These are phyloP conservation scores for Parafenestella ontariensis DNA, from an alignment of 2,329 filamentous ascomycete genomes.

Conservation along the genomic window DNA sequence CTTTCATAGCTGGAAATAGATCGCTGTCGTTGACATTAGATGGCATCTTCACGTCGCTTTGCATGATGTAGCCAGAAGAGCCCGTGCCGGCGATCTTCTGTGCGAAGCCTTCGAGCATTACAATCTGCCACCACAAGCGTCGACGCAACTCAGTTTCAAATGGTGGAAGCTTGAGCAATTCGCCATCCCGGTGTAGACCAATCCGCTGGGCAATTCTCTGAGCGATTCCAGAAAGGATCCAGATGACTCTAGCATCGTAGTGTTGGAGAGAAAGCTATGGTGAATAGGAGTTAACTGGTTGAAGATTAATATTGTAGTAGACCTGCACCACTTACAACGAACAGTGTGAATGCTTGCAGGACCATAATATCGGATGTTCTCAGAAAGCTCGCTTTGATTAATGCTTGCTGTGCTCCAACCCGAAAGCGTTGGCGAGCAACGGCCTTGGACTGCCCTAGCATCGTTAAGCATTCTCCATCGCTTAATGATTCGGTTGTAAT, in stretches of 20 bases:
- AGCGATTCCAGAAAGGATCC: conserved; percentile 69
- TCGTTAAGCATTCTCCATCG: conserved; percentile 61
- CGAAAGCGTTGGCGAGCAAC: conserved; percentile 63
- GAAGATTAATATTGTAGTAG: neutral
- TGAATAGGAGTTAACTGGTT: neutral
- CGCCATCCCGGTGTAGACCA: conserved; percentile 67
- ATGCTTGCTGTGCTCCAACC: conserved; percentile 67
- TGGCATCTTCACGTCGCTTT: conserved; percentile 58
- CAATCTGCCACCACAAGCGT: conserved; percentile 66
- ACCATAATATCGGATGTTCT: conserved; percentile 69
- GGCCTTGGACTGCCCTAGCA: conserved; percentile 62
- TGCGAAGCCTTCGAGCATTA: conserved; percentile 65
- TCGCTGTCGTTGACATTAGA: conserved; percentile 63
- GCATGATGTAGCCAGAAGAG: conserved; percentile 49
- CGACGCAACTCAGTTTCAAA: conserved; percentile 66
- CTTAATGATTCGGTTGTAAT: conserved; percentile 57
- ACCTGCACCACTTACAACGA: conserved; percentile 60
- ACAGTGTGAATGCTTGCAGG: conserved; percentile 72
- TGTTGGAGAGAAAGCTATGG: conserved; percentile 53
- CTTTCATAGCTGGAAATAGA: conserved; percentile 53
- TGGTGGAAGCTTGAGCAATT: conserved; percentile 58
- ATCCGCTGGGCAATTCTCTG: conserved; percentile 67
- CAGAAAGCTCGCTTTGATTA: conserved; percentile 72
- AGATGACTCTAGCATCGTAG: conserved; percentile 62
- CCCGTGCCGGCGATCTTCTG: conserved; percentile 63